Conservation (phyloP, 345 rosid species). For the Dimocarpus longan region DNA sequence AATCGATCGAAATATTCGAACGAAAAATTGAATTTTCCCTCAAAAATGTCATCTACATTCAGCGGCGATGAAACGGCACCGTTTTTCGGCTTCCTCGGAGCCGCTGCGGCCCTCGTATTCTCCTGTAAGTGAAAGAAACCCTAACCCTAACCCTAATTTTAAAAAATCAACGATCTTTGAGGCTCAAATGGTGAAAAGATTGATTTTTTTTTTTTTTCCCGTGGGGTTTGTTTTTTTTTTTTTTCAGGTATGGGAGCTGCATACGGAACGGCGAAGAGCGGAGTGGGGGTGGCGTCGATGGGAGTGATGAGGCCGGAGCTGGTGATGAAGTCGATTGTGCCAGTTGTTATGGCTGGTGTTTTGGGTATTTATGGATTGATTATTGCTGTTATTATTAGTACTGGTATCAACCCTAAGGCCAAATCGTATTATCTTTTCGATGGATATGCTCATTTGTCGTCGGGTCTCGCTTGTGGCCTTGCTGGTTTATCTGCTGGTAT, state of each 20-base stretch:
- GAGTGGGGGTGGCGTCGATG: conserved; percentile 86
- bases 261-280: conserved; percentile 82
- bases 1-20: background rate
- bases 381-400: conserved; percentile 81
- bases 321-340: conserved; percentile 85
- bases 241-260: conserved; percentile 80
- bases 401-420: conserved; percentile 84
- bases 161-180: background rate
- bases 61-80: conserved; percentile 55
- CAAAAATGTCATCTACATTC: conserved; percentile 32
- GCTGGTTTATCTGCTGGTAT: conserved; percentile 64
- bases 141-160: background rate
- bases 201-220: background rate
- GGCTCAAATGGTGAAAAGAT: background rate
- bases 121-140: conserved; percentile 24
- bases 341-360: conserved; percentile 90
- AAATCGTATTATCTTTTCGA: conserved; percentile 78
- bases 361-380: conserved; percentile 82
- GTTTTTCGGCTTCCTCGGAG: conserved; percentile 54
- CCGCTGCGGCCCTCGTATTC: conserved; percentile 48
- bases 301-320: conserved; percentile 94
- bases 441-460: conserved; percentile 76
- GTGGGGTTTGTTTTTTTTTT: no score
- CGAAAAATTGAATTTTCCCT: no score
- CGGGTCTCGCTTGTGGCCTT: conserved; percentile 53